Percentiles rank a stretch among this genome's conserved stretches.
phyloP scores from a whole-genome alignment of 2,329 filamentous ascomycete genomes.

The Aspergillus unguis region DNA sequence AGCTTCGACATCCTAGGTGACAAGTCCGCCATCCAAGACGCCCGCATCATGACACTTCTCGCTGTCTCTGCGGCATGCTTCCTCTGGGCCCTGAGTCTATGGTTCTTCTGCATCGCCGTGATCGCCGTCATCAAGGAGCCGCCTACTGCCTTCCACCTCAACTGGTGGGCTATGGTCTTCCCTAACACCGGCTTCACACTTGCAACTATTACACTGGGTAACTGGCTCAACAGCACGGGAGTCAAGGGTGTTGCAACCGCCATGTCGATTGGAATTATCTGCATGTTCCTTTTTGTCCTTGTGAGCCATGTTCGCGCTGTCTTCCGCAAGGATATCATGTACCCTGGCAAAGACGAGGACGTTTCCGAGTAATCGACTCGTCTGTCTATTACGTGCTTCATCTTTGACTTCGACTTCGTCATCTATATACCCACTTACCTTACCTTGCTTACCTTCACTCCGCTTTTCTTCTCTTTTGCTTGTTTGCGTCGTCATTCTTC shows the following conservation, averaged over 20 bases:
- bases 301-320: conserved; percentile 51
- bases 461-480: not conserved
- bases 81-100: conserved; percentile 62
- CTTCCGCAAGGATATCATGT: conserved; percentile 52
- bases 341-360: conserved; percentile 61
- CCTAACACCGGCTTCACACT: conserved; percentile 63
- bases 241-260: conserved; percentile 55
- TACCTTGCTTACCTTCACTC: not conserved
- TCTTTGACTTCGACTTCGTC: not conserved
- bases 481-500: not conserved
- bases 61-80: conserved; percentile 53
- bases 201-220: conserved; percentile 56
- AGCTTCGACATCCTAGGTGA: conserved; percentile 48
- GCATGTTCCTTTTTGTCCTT: conserved; percentile 55
- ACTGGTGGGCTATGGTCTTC: conserved; percentile 66
- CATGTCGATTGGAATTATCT: conserved; percentile 55
- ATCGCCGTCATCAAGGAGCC: conserved; percentile 45
- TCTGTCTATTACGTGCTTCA: not conserved
- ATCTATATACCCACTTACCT: not conserved
- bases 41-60: conserved; percentile 43
- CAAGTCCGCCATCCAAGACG: conserved; percentile 23
- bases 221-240: conserved; percentile 50
- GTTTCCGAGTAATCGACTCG: conserved; percentile 27
- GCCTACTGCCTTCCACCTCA: conserved; percentile 48
- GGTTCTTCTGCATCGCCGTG: conserved; percentile 54